These are phyloP conservation scores for Kuraishia borneana DNA, from an alignment of 805 yeast species.

Conservation along the genomic window DNA sequence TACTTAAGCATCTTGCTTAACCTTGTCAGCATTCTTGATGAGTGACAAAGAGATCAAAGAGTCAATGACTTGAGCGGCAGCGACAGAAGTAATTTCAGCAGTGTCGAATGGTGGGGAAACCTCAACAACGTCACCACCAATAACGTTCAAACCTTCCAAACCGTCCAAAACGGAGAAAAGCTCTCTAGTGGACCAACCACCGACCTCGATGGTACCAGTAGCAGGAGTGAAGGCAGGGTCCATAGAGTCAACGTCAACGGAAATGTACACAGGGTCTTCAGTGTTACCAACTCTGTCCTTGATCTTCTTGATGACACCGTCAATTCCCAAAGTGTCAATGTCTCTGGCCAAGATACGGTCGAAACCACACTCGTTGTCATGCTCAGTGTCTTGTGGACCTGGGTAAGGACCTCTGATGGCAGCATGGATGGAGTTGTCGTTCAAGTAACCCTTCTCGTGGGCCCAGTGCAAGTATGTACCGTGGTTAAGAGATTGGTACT, in stretches of 20 bases:
- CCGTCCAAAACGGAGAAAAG: conserved; percentile 30
- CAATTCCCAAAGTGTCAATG: conserved; percentile 29
- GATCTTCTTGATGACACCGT: conserved; percentile 23
- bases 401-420: conserved; percentile 34
- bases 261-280: conserved; percentile 34
- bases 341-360: conserved; percentile 34
- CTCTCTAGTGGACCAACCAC: conserved; percentile 41
- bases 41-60: conserved; percentile 29
- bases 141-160: conserved; percentile 29
- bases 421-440: conserved; percentile 20
- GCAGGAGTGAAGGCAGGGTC: conserved; percentile 44
- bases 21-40: conserved; percentile 12
- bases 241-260: conserved; percentile 39
- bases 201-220: conserved; percentile 41
- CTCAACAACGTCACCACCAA: conserved; percentile 44
- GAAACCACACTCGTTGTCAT: conserved; percentile 40
- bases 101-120: conserved; percentile 30
- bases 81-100: conserved; percentile 24
- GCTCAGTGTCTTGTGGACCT: conserved; percentile 21
- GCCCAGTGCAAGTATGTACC: conserved; percentile 37
- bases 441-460: conserved; percentile 28
- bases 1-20: background rate
- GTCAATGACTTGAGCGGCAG: conserved; percentile 27
- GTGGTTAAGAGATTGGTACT: conserved; percentile 29
- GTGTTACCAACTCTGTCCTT: conserved; percentile 23